These are phyloP conservation scores for Chalciporus chontae DNA, from an alignment of 768 basidiomycete species.

Conservation along the genomic window DNA sequence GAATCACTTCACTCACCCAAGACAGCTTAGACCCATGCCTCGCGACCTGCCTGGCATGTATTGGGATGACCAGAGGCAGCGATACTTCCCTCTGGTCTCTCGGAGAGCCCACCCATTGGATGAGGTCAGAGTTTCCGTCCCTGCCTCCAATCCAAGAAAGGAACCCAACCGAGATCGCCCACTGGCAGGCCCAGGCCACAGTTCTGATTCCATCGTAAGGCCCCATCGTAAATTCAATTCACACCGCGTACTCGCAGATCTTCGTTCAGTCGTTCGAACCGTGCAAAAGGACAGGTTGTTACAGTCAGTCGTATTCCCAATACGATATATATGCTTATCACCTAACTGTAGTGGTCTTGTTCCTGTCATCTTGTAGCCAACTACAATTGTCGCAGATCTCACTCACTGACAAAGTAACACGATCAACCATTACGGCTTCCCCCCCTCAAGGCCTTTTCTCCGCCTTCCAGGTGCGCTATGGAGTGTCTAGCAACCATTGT, in stretches of 20 bases:
- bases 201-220: not conserved
- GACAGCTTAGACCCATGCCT: slow-evolving; percentile 34
- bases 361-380: slow-evolving; percentile 30
- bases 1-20: too few species aligned
- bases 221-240: not conserved
- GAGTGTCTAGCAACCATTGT: not conserved
- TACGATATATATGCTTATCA: not conserved
- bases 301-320: slow-evolving; percentile 20
- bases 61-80: slow-evolving; percentile 47
- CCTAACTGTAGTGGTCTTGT: not conserved
- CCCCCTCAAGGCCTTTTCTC: slow-evolving; percentile 36
- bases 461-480: slow-evolving; percentile 43
- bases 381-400: slow-evolving; percentile 39
- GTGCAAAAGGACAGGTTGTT: slow-evolving; percentile 21
- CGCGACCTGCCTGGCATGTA: slow-evolving; percentile 53
- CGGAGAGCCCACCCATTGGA: not conserved
- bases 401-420: slow-evolving; percentile 32
- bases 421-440: slow-evolving; percentile 30
- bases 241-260: slow-evolving; percentile 5
- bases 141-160: slow-evolving; percentile 3
- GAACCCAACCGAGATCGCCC: not conserved
- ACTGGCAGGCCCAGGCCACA: too few species aligned
- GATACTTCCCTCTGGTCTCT: slow-evolving; percentile 57
- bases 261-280: slow-evolving; percentile 18
- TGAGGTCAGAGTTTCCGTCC: not conserved